Percentiles rank a stretch among this genome's conserved stretches.
phyloP scores from a whole-genome alignment of 2,329 filamentous ascomycete species.

The Sporothrix luriei region DNA sequence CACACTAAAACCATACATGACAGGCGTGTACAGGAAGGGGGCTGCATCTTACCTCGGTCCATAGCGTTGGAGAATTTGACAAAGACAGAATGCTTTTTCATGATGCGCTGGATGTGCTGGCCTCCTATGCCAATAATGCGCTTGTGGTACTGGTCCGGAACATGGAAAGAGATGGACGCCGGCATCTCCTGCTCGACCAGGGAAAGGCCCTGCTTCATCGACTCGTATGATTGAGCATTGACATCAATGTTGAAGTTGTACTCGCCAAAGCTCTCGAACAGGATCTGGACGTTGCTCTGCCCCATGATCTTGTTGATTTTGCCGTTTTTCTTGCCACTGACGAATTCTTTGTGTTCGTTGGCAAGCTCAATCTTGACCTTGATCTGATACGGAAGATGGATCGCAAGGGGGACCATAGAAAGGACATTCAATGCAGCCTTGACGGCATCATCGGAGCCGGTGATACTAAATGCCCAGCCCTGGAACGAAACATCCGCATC shows the following conservation, averaged over 20 bases:
- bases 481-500: conserved; percentile 94
- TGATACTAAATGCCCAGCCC: conserved; percentile 89
- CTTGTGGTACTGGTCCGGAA: conserved; percentile 98
- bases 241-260: conserved; percentile 99
- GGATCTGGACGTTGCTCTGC: conserved; percentile 97
- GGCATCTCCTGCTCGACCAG: conserved; percentile 99
- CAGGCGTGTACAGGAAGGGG: too few relatives aligned
- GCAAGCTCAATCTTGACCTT: conserved; percentile 97
- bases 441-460: conserved; percentile 93
- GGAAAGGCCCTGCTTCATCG: conserved; percentile 87
- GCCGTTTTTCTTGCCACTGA: conserved; percentile 98
- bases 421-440: conserved; percentile 95
- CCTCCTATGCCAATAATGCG: conserved; percentile 98
- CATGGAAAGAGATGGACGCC: conserved; percentile 97
- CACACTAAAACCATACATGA: neutral
- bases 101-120: conserved; percentile 98
- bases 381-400: conserved; percentile 86
- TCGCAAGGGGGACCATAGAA: conserved; percentile 85
- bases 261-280: conserved; percentile 98
- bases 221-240: conserved; percentile 86
- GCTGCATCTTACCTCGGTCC: conserved; percentile 71
- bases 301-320: conserved; percentile 99
- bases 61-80: conserved; percentile 99
- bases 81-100: conserved; percentile 99
- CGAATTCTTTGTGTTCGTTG: conserved; percentile 99